These are phyloP conservation scores for Arabidopsis suecica DNA, from an alignment of 345 rosid species.

Conservation along the genomic window DNA sequence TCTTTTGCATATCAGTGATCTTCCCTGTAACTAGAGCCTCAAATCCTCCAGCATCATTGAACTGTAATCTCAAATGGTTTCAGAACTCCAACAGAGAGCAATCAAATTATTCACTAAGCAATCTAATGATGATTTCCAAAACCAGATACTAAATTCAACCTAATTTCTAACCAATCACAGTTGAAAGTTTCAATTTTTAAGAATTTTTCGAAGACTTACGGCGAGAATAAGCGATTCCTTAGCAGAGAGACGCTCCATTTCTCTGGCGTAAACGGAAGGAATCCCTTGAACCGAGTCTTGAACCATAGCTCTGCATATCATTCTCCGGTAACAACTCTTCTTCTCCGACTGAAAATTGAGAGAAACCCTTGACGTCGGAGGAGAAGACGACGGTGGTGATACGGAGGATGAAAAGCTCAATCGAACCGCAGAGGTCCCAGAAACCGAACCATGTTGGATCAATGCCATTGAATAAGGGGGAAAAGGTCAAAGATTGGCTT, in stretches of 20 bases:
- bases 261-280: conserved; percentile 84
- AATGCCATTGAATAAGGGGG: conserved; percentile 33
- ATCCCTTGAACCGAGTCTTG: conserved; percentile 74
- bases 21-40: conserved; percentile 79
- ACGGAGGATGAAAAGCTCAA: conserved; percentile 33
- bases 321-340: conserved; percentile 32
- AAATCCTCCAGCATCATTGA: conserved; percentile 93
- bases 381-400: conserved; percentile 30
- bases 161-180: conserved; percentile 1
- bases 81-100: conserved; percentile 1
- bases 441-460: conserved; percentile 33
- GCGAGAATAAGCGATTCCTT: conserved; percentile 96
- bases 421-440: conserved; percentile 34
- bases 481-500: conserved; percentile 17
- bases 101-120: background rate
- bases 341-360: conserved; percentile 42
- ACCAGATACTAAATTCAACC: conserved; percentile 1
- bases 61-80: conserved; percentile 44
- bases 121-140: background rate
- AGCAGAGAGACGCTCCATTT: conserved; percentile 96
- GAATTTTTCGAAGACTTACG: conserved; percentile 44
- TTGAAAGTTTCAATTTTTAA: background rate
- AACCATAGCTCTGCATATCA: conserved; percentile 59
- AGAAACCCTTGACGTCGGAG: conserved; percentile 30
- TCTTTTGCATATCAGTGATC: conserved; percentile 68